Conservation (phyloP, 2,329 filamentous ascomycete species). For the Sporothrix curviconia region DNA sequence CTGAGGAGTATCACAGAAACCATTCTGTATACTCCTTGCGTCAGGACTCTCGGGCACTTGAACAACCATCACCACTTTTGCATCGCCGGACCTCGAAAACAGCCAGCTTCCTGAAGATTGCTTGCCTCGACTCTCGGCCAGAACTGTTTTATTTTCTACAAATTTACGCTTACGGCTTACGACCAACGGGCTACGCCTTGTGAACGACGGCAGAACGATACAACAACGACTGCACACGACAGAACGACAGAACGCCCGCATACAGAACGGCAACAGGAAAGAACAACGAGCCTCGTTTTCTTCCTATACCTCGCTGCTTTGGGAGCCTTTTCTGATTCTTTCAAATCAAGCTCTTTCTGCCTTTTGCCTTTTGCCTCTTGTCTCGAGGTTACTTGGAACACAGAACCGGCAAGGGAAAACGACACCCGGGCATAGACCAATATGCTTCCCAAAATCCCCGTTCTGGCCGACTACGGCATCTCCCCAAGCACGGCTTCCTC, state of each 20-base stretch:
- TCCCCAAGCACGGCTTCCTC: conserved; percentile 78
- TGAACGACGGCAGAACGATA: not conserved
- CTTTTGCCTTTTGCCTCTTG: not conserved
- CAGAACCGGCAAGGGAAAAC: conserved; percentile 8
- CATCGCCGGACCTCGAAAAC: not conserved
- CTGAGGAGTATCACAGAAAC: conserved; percentile 56
- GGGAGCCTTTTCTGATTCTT: too few species aligned
- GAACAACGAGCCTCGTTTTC: too few species aligned
- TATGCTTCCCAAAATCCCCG: conserved; percentile 56
- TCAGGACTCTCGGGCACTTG: conserved; percentile 38
- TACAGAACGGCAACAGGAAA: too few species aligned
- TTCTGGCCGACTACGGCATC: conserved; percentile 71
- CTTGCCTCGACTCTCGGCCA: not conserved
- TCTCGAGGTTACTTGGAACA: conserved; percentile 14
- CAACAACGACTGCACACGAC: not conserved
- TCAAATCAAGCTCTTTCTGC: too few species aligned
- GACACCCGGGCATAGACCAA: not conserved
- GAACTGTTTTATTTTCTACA: not conserved
- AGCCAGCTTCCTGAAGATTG: too few species aligned
- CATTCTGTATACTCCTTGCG: conserved; percentile 59
- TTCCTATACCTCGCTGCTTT: too few species aligned
- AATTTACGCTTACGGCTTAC: not conserved
- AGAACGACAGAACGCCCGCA: too few species aligned
- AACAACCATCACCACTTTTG: conserved; percentile 7
- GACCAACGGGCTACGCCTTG: not conserved